A percentile compares a stretch with the other conserved stretches of the same genome.
Evolutionary conservation across 805 yeast species (phyloP).

Genomic region (Candida berthetii): DNA sequence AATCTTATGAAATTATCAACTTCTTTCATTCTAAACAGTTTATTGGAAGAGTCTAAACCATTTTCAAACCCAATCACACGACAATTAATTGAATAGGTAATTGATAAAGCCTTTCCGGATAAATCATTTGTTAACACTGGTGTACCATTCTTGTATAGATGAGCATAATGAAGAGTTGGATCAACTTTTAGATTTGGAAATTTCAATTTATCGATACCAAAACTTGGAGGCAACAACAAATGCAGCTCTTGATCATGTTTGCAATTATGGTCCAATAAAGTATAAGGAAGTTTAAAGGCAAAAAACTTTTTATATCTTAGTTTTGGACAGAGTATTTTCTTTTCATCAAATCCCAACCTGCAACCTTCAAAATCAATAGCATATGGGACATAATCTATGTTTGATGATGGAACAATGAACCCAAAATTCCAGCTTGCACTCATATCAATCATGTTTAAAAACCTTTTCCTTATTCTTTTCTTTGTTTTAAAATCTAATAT

Average conservation of each 20-base stretch:
- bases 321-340: slow-evolving; percentile 39
- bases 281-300: slow-evolving; percentile 47
- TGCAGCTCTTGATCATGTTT: slow-evolving; percentile 29
- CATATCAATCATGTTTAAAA: slow-evolving; percentile 44
- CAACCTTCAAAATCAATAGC: slow-evolving; percentile 19
- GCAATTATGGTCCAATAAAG: slow-evolving; percentile 46
- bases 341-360: slow-evolving; percentile 34
- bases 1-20: slow-evolving; percentile 30
- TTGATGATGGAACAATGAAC: slow-evolving; percentile 9
- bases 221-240: slow-evolving; percentile 31
- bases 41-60: slow-evolving; percentile 14
- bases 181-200: slow-evolving; percentile 20
- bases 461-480: slow-evolving; percentile 22
- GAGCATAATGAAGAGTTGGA: slow-evolving; percentile 48
- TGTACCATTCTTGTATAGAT: slow-evolving; percentile 38
- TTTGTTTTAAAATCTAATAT: slow-evolving; percentile 9
- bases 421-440: slow-evolving; percentile 44
- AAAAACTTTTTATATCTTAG: slow-evolving; percentile 48
- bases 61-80: slow-evolving; percentile 39
- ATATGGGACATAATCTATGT: slow-evolving; percentile 1
- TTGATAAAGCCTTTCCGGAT: slow-evolving; percentile 36
- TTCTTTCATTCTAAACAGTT: slow-evolving; percentile 26
- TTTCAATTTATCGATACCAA: slow-evolving; percentile 27
- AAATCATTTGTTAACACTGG: slow-evolving; percentile 49
- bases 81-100: slow-evolving; percentile 50